Conservation (phyloP, 768 basidiomycete genomes). For the Gymnopilus dilepis region DNA sequence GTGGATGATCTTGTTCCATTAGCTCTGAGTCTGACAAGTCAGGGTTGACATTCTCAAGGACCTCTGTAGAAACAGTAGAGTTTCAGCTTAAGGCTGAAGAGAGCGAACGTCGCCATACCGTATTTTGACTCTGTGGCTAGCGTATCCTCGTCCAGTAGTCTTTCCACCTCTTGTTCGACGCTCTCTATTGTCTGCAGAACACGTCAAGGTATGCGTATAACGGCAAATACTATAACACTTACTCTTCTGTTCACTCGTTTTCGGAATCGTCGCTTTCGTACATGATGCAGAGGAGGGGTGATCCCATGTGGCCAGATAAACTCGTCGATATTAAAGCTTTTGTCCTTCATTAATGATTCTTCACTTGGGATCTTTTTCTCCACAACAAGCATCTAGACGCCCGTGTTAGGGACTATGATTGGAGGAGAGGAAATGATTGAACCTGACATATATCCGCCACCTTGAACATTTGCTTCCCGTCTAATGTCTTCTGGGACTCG, state of each 20-base stretch:
- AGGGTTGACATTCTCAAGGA: conserved; percentile 90
- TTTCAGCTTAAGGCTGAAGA: background rate
- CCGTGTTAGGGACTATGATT: conserved; percentile 20
- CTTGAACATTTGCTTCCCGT: conserved; percentile 98
- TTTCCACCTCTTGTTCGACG: conserved; percentile 91
- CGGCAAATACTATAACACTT: conserved; percentile 27
- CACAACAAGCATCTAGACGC: conserved; percentile 86
- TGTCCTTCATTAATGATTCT: conserved; percentile 62
- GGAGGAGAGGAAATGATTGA: conserved; percentile 22
- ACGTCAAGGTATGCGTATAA: background rate
- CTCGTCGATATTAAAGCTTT: conserved; percentile 88
- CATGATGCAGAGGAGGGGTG: conserved; percentile 90
- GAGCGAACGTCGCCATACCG: conserved; percentile 48
- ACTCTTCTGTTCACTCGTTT: conserved; percentile 87
- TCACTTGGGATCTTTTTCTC: conserved; percentile 77
- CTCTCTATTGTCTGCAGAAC: conserved; percentile 83
- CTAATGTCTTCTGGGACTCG: conserved; percentile 94
- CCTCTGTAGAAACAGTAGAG: conserved; percentile 49
- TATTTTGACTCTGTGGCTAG: conserved; percentile 78
- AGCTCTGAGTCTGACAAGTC: conserved; percentile 91
- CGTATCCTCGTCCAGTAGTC: conserved; percentile 81
- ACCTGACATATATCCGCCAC: conserved; percentile 99
- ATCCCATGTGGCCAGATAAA: conserved; percentile 98
- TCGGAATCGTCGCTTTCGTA: conserved; percentile 89
- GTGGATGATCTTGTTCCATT: conserved; percentile 67